Conservation (phyloP, 2,329 filamentous ascomycete species). For the Cytospora chrysosperma region DNA sequence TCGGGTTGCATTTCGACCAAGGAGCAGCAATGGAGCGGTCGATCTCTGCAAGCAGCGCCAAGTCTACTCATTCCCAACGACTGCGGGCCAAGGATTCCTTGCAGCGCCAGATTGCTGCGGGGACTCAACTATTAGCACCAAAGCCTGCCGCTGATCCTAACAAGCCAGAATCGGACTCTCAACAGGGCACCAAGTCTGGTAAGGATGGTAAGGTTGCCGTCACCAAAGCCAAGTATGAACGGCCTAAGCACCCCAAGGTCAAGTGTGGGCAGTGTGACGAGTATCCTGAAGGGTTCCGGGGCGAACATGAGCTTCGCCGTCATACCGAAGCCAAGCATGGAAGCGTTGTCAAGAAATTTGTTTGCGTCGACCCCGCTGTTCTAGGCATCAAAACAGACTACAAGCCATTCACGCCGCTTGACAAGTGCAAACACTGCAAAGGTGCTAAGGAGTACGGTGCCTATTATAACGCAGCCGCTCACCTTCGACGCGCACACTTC, state of each 20-base stretch:
- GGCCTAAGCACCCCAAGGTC: slow-evolving; percentile 70
- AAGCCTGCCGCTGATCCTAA: slow-evolving; percentile 40
- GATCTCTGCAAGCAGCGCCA: slow-evolving; percentile 27
- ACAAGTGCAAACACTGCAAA: slow-evolving; percentile 80
- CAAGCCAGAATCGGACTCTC: slow-evolving; percentile 26
- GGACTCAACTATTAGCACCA: slow-evolving; percentile 40
- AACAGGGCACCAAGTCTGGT: slow-evolving; percentile 29
- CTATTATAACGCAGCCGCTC: slow-evolving; percentile 93
- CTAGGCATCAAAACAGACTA: slow-evolving; percentile 42
- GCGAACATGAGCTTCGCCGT: slow-evolving; percentile 76
- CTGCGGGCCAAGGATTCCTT: slow-evolving; percentile 49
- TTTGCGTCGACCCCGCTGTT: slow-evolving; percentile 54
- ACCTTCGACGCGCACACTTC: slow-evolving; percentile 86
- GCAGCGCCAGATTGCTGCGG: slow-evolving; percentile 43
- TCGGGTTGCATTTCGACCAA: neutral
- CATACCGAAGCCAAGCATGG: slow-evolving; percentile 68
- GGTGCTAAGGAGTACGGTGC: slow-evolving; percentile 78
- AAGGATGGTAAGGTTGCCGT: slow-evolving; percentile 46
- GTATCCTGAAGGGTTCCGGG: slow-evolving; percentile 76
- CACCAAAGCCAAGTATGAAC: slow-evolving; percentile 48
- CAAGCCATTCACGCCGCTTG: slow-evolving; percentile 62
- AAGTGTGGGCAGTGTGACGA: slow-evolving; percentile 69
- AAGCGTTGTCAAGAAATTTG: slow-evolving; percentile 52
- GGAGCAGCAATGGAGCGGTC: slow-evolving; percentile 12
- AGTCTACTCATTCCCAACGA: slow-evolving; percentile 46